Evolutionary conservation across 495 filamentous ascomycete genomes (phyloP), one percentile per base, ranked within the genome.

Genomic region (Trichoderma gamsii): DNA sequence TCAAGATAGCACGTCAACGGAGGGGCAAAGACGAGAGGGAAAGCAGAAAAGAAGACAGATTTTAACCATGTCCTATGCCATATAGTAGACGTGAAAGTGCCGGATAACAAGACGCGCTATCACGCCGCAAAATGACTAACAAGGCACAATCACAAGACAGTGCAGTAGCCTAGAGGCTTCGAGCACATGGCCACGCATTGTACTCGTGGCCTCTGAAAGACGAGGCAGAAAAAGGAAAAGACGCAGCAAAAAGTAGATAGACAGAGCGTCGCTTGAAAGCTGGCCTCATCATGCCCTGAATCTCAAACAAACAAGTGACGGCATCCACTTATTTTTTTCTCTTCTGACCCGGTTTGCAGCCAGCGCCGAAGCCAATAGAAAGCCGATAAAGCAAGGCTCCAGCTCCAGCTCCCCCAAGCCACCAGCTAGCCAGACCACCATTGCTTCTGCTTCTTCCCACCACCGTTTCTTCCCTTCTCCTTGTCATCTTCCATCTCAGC

Each of bases 301-400:
- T 13, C 44, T 16, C 3, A 21, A 21, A 18, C 56, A 12, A 32
- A 16, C 56, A 27, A n/a, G 56, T 61, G 56, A 61, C 56, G 35
- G 56, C 56, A 61, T 61, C 56, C 56, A 61, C 56, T 61, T 61
- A 32, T 59, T 59, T 59, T 59, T 59, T 13, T 27, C 51, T 21
- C 21, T 21, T 11, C 6, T 9, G 23, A 59, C 51, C 51, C 51
- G 51, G 51, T 61, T 61, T 61, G 23, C 56, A 3, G 56, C 56
- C 25, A 9, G 23, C 25, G 11, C 25, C 16, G 56, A 61, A 61
- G 56, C 56, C 56, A 61, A 61, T 61, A 32, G 56, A 61, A 61
- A 4, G 11, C 56, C 16, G 51, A 59, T 21, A 61, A 18, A 61
- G 23, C 56, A 61, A 59, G 51, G 51, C 51, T 59, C 51, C 51